These are phyloP conservation scores for Fusarium subglutinans DNA, from an alignment of 2,329 filamentous ascomycete genomes.

Conservation along the genomic window DNA sequence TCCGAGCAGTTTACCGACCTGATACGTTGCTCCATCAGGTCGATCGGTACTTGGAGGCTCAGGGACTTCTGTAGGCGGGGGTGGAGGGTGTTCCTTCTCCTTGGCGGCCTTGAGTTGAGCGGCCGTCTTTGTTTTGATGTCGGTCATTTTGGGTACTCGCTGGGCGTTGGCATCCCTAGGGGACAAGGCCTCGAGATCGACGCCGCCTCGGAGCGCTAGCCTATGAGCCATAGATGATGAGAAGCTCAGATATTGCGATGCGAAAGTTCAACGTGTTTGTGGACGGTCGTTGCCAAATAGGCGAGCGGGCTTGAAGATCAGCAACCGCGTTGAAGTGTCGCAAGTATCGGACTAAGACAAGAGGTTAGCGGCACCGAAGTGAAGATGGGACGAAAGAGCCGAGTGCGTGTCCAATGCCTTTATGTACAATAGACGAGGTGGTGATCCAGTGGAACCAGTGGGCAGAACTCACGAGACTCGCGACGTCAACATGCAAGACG, in stretches of 20 bases:
- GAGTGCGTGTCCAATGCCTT: not conserved
- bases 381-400: not conserved
- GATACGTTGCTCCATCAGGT: slow-evolving; percentile 75
- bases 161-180: slow-evolving; percentile 72
- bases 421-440: slow-evolving; percentile 8
- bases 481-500: slow-evolving; percentile 43
- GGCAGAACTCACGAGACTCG: slow-evolving; percentile 40
- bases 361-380: slow-evolving; percentile 7
- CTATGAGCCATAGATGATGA: slow-evolving; percentile 56
- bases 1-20: slow-evolving; percentile 77
- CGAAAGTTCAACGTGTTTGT: not conserved
- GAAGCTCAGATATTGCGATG: not conserved
- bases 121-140: slow-evolving; percentile 62
- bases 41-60: slow-evolving; percentile 75
- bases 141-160: slow-evolving; percentile 57
- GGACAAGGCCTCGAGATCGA: slow-evolving; percentile 71
- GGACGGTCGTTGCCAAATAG: not conserved
- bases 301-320: slow-evolving; percentile 23
- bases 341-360: slow-evolving; percentile 17
- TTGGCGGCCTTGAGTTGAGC: slow-evolving; percentile 65
- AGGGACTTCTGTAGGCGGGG: slow-evolving; percentile 67
- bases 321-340: slow-evolving; percentile 27
- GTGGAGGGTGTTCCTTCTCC: slow-evolving; percentile 73
- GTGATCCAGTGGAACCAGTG: not conserved
- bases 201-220: slow-evolving; percentile 58